These are phyloP conservation scores for Rhizopus stolonifer DNA, from an alignment of 371 early-diverging fungal species.

Conservation along the genomic window DNA sequence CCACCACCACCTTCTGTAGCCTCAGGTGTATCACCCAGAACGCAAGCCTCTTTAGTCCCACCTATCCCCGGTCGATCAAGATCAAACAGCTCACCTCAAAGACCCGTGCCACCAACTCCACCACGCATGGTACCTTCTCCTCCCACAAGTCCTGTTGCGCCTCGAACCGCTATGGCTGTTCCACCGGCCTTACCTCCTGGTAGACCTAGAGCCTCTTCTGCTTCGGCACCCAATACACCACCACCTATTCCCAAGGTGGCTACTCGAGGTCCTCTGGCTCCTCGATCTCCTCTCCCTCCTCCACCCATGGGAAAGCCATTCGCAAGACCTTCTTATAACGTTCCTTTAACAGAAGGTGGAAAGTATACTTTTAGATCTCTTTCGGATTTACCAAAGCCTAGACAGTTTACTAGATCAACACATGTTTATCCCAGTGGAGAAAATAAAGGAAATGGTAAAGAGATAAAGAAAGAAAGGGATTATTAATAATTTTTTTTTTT, in stretches of 20 bases:
- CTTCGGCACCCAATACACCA: constrained; percentile 13
- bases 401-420: constrained; percentile 12
- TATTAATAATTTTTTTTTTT: not conserved
- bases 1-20: constrained; percentile 14
- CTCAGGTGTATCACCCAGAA: constrained; percentile 24
- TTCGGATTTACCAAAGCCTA: constrained; percentile 34
- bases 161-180: constrained; percentile 19
- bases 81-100: constrained; percentile 46
- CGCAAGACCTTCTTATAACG: constrained; percentile 13
- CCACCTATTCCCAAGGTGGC: constrained; percentile 18
- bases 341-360: constrained; percentile 37
- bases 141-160: constrained; percentile 17
- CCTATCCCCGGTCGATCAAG: constrained; percentile 32
- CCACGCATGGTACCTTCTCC: constrained; percentile 36
- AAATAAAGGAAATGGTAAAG: constrained; percentile 40
- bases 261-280: not conserved
- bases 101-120: constrained; percentile 39
- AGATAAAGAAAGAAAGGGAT: not conserved
- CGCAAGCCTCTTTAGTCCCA: constrained; percentile 23
- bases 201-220: constrained; percentile 34
- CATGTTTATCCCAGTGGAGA: constrained; percentile 46
- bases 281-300: constrained; percentile 6
- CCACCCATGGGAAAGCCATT: constrained; percentile 2
- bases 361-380: constrained; percentile 35
- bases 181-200: constrained; percentile 45